A percentile compares a stretch with the other conserved stretches of the same genome.
phyloP scores from a whole-genome alignment of 2,329 filamentous ascomycete species.

The Colletotrichum camelliae region DNA sequence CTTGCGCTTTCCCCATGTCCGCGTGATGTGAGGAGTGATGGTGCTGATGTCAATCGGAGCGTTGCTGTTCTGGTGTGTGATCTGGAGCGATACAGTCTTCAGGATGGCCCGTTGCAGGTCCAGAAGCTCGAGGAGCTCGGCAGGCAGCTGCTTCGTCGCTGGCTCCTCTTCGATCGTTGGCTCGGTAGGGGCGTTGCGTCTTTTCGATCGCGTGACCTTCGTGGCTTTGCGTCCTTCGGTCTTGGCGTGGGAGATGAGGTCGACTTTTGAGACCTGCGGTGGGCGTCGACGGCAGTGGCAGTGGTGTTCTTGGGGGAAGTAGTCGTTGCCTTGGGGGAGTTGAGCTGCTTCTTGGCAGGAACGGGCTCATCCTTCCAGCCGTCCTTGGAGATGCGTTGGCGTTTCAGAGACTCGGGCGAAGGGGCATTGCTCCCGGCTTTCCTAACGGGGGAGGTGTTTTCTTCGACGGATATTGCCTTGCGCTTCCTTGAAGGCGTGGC shows the following conservation, averaged over 20 bases:
- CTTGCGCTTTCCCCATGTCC: conserved; percentile 74
- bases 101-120: conserved; percentile 71
- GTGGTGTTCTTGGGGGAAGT: background rate
- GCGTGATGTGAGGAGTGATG: conserved; percentile 67
- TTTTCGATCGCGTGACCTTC: conserved; percentile 21
- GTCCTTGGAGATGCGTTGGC: conserved; percentile 10
- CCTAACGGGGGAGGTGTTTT: background rate
- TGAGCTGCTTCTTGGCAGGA: conserved; percentile 17
- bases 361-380: conserved; percentile 16
- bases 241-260: conserved; percentile 31
- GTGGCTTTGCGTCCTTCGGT: conserved; percentile 29
- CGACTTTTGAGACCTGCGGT: conserved; percentile 31
- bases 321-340: background rate
- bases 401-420: conserved; percentile 6
- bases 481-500: conserved; percentile 17
- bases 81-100: conserved; percentile 71
- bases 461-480: conserved; percentile 10
- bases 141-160: conserved; percentile 44
- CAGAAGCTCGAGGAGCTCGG: conserved; percentile 63
- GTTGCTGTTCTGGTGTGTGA: conserved; percentile 69
- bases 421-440: background rate
- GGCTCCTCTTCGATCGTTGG: conserved; percentile 31
- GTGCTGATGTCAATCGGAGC: conserved; percentile 68
- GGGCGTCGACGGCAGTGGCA: background rate
- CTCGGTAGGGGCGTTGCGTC: conserved; percentile 5